These are phyloP conservation scores for Calonectria montana DNA, from an alignment of 2,329 filamentous ascomycete species.

Conservation along the genomic window DNA sequence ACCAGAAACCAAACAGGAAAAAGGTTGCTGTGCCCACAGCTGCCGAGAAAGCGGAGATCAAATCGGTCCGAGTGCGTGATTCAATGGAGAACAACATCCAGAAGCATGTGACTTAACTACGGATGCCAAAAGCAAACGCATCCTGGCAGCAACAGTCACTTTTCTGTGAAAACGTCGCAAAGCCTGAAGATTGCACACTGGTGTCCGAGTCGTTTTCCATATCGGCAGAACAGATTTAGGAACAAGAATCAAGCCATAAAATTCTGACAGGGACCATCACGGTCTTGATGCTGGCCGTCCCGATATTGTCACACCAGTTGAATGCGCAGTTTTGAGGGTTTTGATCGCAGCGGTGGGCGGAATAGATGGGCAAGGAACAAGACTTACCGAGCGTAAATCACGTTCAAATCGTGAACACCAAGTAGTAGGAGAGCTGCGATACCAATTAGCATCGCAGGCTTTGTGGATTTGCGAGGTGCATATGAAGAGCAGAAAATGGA, in stretches of 20 bases:
- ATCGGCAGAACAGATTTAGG: background rate
- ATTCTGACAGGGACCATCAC: background rate
- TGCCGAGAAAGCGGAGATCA: background rate
- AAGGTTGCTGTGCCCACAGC: background rate
- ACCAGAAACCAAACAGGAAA: background rate
- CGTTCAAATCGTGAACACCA: constrained; percentile 44
- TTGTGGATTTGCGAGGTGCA: background rate
- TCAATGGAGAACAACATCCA: background rate
- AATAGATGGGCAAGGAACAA: too few relatives aligned
- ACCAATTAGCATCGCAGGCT: constrained; percentile 28
- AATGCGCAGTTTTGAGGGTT: background rate
- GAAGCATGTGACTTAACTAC: background rate
- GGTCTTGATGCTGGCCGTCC: background rate
- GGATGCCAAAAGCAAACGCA: background rate
- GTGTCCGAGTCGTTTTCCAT: too few relatives aligned
- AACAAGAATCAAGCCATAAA: background rate
- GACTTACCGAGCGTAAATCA: constrained; percentile 43
- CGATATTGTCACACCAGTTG: background rate
- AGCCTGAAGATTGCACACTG: too few relatives aligned
- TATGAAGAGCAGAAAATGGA: constrained; percentile 4
- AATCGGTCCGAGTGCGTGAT: background rate
- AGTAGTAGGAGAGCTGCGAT: constrained; percentile 40
- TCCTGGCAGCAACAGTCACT: background rate
- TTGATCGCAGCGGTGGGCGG: background rate
- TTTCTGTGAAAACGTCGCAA: too few relatives aligned